Evolutionary conservation across 2,329 filamentous ascomycete genomes (phyloP), one percentile per base, ranked within the genome.

Genomic region (Sphaerulina populicola): DNA sequence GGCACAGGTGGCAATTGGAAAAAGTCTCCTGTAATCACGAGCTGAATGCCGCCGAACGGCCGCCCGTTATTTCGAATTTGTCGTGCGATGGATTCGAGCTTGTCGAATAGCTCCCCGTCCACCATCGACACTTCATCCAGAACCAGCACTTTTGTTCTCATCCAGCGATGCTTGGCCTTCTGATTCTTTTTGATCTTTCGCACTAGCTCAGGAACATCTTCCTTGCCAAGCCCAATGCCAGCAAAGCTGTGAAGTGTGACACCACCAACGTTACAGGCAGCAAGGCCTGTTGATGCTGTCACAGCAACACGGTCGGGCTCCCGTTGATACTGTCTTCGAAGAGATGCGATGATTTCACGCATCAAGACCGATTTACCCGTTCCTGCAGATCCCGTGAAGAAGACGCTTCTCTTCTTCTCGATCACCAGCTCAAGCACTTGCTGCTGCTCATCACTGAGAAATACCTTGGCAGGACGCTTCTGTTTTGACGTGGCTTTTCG

Each of bases 111-210:
- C 31, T 96, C 90, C 1, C 88, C 93, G 62, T 98, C 93, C 4
- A 98, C 90, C 94, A 98, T 98, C 10, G 93, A 97, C 3, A 98
- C 83, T 67, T 98, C 93, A 69, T 98, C 93, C 61, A 98, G 80
- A 59, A 98, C 78, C 21, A 98, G 77, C 10, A 88, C 81, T 64
- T 90, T 94, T 0, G 89, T 94, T 51, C 82, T 81, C 58, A 94
- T 72, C 94, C 94, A 98, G 37, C 91, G 80, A 57, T 82, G 85
- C 66, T 86, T 91, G 18, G 89, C 88, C 66, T 96, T 97, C 14
- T 79, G 77, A 59, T 97, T 96, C 52, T 82, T 80, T 61, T 86
- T 85, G 61, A 98, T 88, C 76, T 96, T 98, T 68, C 87, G 93
- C 45, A 96, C 80, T 21, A 98, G 75, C 30, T 85, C 80, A 12